Evolutionary conservation across 345 rosid genomes (phyloP), one percentile per base, ranked within the genome.

Genomic region (Gossypium bickii): DNA sequence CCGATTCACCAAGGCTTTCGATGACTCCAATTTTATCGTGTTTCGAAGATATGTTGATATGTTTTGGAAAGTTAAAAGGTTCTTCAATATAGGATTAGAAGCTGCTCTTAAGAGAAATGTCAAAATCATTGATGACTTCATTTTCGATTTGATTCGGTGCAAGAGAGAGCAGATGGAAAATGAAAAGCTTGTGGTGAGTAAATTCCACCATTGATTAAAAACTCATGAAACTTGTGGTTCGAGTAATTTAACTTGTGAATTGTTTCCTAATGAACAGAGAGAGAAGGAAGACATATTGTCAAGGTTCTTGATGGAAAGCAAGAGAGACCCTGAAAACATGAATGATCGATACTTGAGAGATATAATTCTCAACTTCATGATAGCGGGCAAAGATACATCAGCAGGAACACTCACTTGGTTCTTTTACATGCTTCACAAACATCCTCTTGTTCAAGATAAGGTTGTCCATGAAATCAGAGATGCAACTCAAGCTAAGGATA

Each of bases 361-460:
- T 67, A 78, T 78, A 25, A 78, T 78, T 18, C 81, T 78, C 12
- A 75, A 47, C 66, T 75, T 81, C 65, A 59, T 78, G 2, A 56
- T 77, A 34, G 81, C 84, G 4, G 79, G 82, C 9, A 78, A 78
- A 76, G 81, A 81, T 70, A 65, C 81, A 49, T 66, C 74, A 13
- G 78, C 79, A 8, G 47, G 25, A 10, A 59, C 79, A 25, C 77
- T 81, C 16, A 75, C 79, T 38, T 81, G 79, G 77, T 78, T 81
- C 72, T 34, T 81, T 11, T 78, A 75, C 77, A 52, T 82, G 82
- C 79, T 82, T 24, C 70, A 75, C 78, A 82, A 69, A 58, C 45
- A 82, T 24, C 78, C 81, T 22, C 16, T 27, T 13, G 61, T 78
- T 16, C 78, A 73, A 51, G 76, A 69, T 10, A 82, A 68, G 58